Base-by-base conservation (phyloP, 164 flowering plant genomes). In the Annona squamosa region DNA sequence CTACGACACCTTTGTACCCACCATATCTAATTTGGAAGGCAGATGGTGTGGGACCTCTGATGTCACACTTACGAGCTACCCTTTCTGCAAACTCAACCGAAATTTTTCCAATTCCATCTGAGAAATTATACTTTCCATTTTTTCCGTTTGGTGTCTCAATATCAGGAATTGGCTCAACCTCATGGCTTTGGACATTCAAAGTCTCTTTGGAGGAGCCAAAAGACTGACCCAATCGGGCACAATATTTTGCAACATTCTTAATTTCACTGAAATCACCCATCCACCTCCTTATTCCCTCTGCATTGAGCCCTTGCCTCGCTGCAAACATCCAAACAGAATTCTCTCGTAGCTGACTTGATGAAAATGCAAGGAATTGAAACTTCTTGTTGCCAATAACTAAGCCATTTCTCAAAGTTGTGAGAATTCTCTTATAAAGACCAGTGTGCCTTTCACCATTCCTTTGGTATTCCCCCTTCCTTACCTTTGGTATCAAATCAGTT, bases 261-360 rank as follows among this genome's bases (percentile, higher is more conserved):
- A 95, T 95, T 26, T 81, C 47, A 61, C 71, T 67, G 75, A 95
- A 93, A 71, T 90, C 84, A 4, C 99, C 99, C 99, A 92, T 91
- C 94, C 89, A 84, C 16, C 65, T 64, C 70, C 98, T 82, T 65
- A 95, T 95, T 48, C 74, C 75, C 42, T 81, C 85, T 66, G 97
- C 94, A 76, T 81, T 83, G 7, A 85, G 77, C 69, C 86, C 86
- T 64, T 68, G 45, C 7, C 66, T 79, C 37, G 97, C 78, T 67
- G 98, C 93, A 90, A 95, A 95, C 92, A 95, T 86, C 99, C 99
- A 95, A 0, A 80, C 82, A 72, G 99, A 91, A 80, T 86, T 91
- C 1, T 89, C 96, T 46, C 90, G 82, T 52, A 95, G 71, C 63
- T 94, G 99, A 74, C 97, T 92, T 13, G 95, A 82, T 65, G 99